Base-by-base conservation (phyloP, 2,329 filamentous ascomycete genomes). In the Fusarium haematococcum region DNA sequence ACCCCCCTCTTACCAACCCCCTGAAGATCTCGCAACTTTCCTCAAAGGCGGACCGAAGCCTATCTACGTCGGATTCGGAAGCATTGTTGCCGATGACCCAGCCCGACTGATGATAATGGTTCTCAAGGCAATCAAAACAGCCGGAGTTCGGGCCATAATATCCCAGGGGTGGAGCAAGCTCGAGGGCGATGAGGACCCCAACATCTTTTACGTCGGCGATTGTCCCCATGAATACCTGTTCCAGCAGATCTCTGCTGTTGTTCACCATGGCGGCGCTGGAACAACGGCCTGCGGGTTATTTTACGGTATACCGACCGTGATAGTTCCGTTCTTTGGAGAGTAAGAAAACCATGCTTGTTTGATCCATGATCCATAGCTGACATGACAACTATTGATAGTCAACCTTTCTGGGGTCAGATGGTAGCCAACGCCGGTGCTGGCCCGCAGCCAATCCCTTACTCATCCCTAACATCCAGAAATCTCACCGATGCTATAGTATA, bases 181-280 rank as follows among this genome's bases (percentile, higher is more conserved):
- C 1, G 91, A 91, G 7, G 86, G 85, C 2, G 86, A 88, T 5
- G 83, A 87, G 0, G 88, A 90, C 65, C 59, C 59, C 6, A 16
- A 52, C 7, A 84, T 94, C 56, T 92, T 87, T 80, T 89, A 93
- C 86, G 85, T 94, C 2, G 92, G 90, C 20, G 93, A 94, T 73
- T 92, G 88, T 0, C 92, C 92, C 0, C 92, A 94, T 73, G 94
- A 97, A 82, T 97, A 94, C 94, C 84, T 97, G 0, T 97, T 97
- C 82, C 87, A 94, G 73, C 91, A 88, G 32, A 94, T 97, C 1
- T 92, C 93, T 1, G 91, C 90, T 41, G 94, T 97, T 1, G 92
- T 96, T 8, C 94, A 97, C 79, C 94, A 97, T 74, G 94, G 94
- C 16, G 94, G 94, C 63, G 94, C 94, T 6, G 94, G 94, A 20